These are phyloP conservation scores for Lobosporangium transversale DNA, from an alignment of 192 early-diverging fungal species.

Conservation along the genomic window DNA sequence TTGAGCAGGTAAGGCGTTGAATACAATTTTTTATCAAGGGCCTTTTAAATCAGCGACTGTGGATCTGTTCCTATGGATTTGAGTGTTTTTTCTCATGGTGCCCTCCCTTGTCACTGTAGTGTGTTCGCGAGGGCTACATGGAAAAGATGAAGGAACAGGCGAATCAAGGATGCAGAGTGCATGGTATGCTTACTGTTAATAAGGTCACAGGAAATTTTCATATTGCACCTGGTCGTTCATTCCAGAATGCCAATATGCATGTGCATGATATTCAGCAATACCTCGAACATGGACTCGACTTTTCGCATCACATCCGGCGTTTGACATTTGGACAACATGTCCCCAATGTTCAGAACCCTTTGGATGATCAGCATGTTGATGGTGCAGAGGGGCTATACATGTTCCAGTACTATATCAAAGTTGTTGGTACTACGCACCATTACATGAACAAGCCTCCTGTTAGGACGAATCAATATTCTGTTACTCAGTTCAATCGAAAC, in stretches of 20 bases:
- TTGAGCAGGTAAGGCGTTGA: slow-evolving; percentile 75
- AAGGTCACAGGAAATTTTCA: slow-evolving; percentile 96
- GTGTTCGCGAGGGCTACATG: slow-evolving; percentile 84
- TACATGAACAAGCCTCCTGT: slow-evolving; percentile 76
- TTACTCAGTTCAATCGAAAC: slow-evolving; percentile 85
- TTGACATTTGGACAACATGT: slow-evolving; percentile 80
- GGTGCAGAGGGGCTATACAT: slow-evolving; percentile 49
- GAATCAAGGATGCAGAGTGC: slow-evolving; percentile 91
- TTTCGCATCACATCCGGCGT: slow-evolving; percentile 83
- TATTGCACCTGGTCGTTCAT: slow-evolving; percentile 88
- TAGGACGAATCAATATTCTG: slow-evolving; percentile 94
- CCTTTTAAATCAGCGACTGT: not conserved
- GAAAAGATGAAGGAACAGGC: slow-evolving; percentile 79
- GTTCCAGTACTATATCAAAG: slow-evolving; percentile 95
- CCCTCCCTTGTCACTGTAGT: too few species aligned
- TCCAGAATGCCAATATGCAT: slow-evolving; percentile 76
- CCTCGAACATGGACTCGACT: slow-evolving; percentile 73
- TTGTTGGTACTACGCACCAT: slow-evolving; percentile 86
- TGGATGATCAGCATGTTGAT: slow-evolving; percentile 56
- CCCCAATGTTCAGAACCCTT: slow-evolving; percentile 67
- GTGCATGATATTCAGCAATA: slow-evolving; percentile 81
- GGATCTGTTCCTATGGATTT: not conserved
- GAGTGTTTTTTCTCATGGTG: too few species aligned
- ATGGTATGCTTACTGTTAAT: slow-evolving; percentile 84
- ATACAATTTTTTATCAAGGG: not conserved